phyloP scores from a whole-genome alignment of 2,329 filamentous ascomycete genomes.

The Monilinia aucupariae region DNA sequence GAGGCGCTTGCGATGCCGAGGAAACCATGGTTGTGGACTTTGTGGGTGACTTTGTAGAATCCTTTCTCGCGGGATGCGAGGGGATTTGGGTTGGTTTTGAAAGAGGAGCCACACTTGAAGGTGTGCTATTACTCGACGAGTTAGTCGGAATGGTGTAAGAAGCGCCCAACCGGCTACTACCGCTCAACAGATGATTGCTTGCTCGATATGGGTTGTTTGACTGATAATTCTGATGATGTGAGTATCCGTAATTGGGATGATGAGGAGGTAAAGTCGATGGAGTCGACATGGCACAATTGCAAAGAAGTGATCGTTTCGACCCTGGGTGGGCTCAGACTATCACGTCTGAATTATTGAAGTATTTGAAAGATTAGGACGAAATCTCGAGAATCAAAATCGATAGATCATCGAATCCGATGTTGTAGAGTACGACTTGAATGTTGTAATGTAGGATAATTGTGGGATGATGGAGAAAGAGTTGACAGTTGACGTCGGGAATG shows the following conservation, averaged over 20 bases:
- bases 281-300: slow-evolving; percentile 60
- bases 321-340: slow-evolving; percentile 20
- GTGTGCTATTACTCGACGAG: slow-evolving; percentile 32
- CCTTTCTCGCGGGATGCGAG: slow-evolving; percentile 15
- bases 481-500: slow-evolving; percentile 14
- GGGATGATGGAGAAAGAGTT: slow-evolving; percentile 9
- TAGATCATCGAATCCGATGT: slow-evolving; percentile 7
- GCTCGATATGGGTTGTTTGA: slow-evolving; percentile 47
- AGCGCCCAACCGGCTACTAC: slow-evolving; percentile 32
- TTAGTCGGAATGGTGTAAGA: slow-evolving; percentile 32
- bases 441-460: slow-evolving; percentile 7
- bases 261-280: slow-evolving; percentile 69
- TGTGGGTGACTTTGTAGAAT: slow-evolving; percentile 24
- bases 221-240: slow-evolving; percentile 52
- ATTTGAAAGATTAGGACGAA: not conserved
- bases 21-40: slow-evolving; percentile 37
- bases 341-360: slow-evolving; percentile 10
- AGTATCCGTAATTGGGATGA: slow-evolving; percentile 59
- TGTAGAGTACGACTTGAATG: not conserved
- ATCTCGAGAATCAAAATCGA: not conserved
- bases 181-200: slow-evolving; percentile 38
- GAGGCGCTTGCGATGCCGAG: slow-evolving; percentile 29
- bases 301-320: slow-evolving; percentile 21
- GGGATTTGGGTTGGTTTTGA: slow-evolving; percentile 25
- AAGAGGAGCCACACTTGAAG: slow-evolving; percentile 27